These are phyloP conservation scores for Phaeophleospora eucalypticola DNA, from an alignment of 2,329 filamentous ascomycete genomes.

Conservation along the genomic window DNA sequence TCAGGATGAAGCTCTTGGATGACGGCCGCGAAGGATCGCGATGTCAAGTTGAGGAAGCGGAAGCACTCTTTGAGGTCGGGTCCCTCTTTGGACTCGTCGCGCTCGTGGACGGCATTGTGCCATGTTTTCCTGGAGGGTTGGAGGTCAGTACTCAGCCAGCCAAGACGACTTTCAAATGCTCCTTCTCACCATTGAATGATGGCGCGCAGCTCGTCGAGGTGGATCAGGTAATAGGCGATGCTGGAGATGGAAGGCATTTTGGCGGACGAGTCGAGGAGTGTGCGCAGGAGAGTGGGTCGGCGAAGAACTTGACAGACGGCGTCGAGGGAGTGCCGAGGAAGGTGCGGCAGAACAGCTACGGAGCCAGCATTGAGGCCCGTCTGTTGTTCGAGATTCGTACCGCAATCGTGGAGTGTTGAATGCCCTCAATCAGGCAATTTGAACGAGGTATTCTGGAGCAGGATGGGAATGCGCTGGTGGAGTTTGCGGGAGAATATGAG, in stretches of 20 bases:
- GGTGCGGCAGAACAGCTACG: not conserved
- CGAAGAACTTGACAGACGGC: conserved; percentile 2
- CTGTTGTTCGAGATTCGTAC: too few species aligned
- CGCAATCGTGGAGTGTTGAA: too few species aligned
- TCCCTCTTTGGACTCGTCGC: conserved; percentile 71
- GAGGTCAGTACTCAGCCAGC: not conserved
- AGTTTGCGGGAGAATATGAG: too few species aligned
- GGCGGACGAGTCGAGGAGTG: conserved; percentile 5
- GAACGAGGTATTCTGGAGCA: too few species aligned
- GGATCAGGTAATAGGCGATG: conserved; percentile 34
- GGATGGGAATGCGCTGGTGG: too few species aligned
- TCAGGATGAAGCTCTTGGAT: conserved; percentile 96
- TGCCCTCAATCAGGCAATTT: too few species aligned
- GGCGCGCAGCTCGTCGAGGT: conserved; percentile 33
- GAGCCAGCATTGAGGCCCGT: not conserved
- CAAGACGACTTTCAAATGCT: not conserved
- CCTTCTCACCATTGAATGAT: conserved; percentile 35
- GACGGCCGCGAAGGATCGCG: conserved; percentile 86
- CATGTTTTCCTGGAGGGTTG: conserved; percentile 68
- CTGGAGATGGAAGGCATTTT: conserved; percentile 32
- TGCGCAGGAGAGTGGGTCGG: conserved; percentile 1
- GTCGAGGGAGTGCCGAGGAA: conserved; percentile 4
- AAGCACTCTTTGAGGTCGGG: conserved; percentile 77
- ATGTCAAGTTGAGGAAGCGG: conserved; percentile 78
- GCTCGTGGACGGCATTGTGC: conserved; percentile 89